phyloP scores from a whole-genome alignment of 352 stramenopile species.

The Pythium brassicae region DNA sequence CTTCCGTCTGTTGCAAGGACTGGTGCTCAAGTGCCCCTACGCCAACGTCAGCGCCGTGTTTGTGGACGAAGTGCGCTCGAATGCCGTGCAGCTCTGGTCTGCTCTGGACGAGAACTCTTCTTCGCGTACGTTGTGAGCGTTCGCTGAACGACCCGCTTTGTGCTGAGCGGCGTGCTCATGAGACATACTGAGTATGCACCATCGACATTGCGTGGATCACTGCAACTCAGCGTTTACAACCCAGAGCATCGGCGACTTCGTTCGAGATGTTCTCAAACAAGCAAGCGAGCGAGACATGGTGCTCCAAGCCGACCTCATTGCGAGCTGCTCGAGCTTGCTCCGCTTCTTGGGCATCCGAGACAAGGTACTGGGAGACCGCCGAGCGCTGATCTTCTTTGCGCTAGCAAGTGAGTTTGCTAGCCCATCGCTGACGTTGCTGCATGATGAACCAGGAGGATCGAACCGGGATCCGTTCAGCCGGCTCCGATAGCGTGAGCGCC shows the following conservation, averaged over 20 bases:
- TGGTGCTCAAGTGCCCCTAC: slow-evolving; percentile 62
- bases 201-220: neutral
- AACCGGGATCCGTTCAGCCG: slow-evolving; percentile 25
- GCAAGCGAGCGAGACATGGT: slow-evolving; percentile 57
- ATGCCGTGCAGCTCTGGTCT: slow-evolving; percentile 39
- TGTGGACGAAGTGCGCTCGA: slow-evolving; percentile 51
- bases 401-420: neutral
- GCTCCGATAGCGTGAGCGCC: slow-evolving; percentile 6
- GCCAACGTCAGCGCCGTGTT: slow-evolving; percentile 64
- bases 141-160: neutral
- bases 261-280: slow-evolving; percentile 30
- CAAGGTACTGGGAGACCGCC: slow-evolving; percentile 24
- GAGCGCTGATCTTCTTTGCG: neutral
- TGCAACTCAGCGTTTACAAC: slow-evolving; percentile 13
- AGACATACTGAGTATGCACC: neutral
- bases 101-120: slow-evolving; percentile 7
- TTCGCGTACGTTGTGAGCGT: slow-evolving; percentile 27
- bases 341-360: slow-evolving; percentile 64
- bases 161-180: neutral
- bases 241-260: slow-evolving; percentile 18
- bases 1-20: slow-evolving; percentile 37
- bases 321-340: slow-evolving; percentile 61
- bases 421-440: neutral
- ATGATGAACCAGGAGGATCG: slow-evolving; percentile 21
- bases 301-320: slow-evolving; percentile 52